Conservation (phyloP, 768 basidiomycete species). For the Rhodotorula babjevae region DNA sequence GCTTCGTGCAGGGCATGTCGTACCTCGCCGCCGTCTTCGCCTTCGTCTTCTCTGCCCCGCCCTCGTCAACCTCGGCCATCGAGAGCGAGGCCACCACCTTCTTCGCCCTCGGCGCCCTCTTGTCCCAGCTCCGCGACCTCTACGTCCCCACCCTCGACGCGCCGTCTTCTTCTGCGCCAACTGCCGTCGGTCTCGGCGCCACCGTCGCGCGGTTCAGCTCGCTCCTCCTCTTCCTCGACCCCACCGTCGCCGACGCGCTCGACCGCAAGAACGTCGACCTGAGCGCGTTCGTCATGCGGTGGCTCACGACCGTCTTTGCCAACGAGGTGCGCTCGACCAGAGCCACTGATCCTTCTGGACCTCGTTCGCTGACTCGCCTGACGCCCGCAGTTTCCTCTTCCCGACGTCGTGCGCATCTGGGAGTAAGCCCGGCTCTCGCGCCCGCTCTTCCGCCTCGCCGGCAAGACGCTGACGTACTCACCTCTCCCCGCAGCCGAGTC, state of each 20-base stretch:
- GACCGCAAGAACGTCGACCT: constrained; percentile 27
- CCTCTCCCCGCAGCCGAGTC: constrained; percentile 22
- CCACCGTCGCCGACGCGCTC: constrained; percentile 18
- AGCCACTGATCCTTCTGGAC: no score
- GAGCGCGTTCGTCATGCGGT: constrained; percentile 19
- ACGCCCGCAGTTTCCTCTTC: constrained; percentile 17
- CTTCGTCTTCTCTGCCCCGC: constrained; percentile 18
- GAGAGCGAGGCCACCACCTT: constrained; percentile 21
- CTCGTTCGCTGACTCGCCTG: no score
- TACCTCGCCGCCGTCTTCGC: constrained; percentile 32
- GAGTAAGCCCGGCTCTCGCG: constrained; percentile 6
- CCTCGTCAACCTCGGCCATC: not conserved
- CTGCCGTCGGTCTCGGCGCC: constrained; percentile 15
- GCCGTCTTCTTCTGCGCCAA: not conserved
- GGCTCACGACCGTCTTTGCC: constrained; percentile 35
- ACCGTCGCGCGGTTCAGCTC: constrained; percentile 22
- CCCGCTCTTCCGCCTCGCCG: no score
- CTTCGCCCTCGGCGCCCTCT: constrained; percentile 30
- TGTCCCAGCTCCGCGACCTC: constrained; percentile 36
- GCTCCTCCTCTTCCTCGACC: constrained; percentile 30
- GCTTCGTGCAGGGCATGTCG: constrained; percentile 36
- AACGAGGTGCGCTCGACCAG: constrained; percentile 8
- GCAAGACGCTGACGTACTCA: not conserved
- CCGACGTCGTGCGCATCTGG: constrained; percentile 35
- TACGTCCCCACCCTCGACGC: constrained; percentile 28